phyloP scores from a whole-genome alignment of 139 green algal genomes.

The Coelastrella sp. region DNA sequence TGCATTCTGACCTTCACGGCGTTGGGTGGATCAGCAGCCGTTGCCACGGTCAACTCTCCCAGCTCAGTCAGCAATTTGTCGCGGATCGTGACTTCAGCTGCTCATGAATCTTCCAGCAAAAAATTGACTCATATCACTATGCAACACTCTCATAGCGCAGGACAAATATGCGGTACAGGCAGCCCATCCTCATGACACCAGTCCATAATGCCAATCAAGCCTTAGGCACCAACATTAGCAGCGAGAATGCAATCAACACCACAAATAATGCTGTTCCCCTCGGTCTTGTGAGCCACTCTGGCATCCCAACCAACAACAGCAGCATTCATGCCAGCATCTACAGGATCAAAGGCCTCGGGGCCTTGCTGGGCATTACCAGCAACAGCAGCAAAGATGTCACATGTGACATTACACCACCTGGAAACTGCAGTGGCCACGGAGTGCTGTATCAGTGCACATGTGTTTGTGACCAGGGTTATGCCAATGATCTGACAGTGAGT shows the following conservation, averaged over 20 bases:
- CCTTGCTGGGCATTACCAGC: background rate
- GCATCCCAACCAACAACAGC: background rate
- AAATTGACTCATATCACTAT: too few relatives aligned
- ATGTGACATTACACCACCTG: conserved; percentile 29
- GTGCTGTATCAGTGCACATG: conserved; percentile 27
- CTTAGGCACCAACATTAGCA: background rate
- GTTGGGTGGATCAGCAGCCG: too few relatives aligned
- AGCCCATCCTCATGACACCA: background rate
- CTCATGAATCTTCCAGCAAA: too few relatives aligned
- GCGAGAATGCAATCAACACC: background rate
- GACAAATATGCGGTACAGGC: background rate
- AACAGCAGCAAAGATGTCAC: background rate
- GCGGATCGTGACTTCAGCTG: too few relatives aligned
- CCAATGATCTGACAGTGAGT: conserved; percentile 46
- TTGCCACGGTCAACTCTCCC: too few relatives aligned
- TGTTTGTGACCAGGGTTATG: conserved; percentile 38
- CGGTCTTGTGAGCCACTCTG: too few relatives aligned
- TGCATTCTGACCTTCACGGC: too few relatives aligned
- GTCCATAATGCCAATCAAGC: background rate
- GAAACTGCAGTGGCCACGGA: conserved; percentile 49
- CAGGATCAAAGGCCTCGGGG: background rate
- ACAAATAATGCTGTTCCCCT: background rate
- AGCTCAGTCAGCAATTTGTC: too few relatives aligned
- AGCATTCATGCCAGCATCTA: background rate
- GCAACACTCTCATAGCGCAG: too few relatives aligned